These are phyloP conservation scores for Candida smagusa DNA, from an alignment of 1,139 yeast species.

Conservation along the genomic window DNA sequence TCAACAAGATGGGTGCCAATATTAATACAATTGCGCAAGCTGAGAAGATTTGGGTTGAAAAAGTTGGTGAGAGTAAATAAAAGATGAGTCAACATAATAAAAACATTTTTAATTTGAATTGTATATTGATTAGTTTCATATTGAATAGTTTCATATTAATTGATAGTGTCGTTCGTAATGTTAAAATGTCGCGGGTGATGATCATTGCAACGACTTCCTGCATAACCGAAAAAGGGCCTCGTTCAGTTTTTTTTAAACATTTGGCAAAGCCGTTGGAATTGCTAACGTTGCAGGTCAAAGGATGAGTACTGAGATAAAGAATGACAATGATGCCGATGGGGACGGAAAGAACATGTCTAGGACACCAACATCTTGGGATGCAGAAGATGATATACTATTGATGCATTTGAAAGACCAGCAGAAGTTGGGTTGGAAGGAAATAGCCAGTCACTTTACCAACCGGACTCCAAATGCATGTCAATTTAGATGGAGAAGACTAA, in stretches of 20 bases:
- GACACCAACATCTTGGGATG: slow-evolving; percentile 75
- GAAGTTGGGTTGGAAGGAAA: slow-evolving; percentile 76
- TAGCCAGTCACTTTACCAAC: slow-evolving; percentile 61
- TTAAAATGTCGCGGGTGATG: slow-evolving; percentile 3
- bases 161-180: too few species aligned
- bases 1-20: slow-evolving; percentile 96
- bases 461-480: slow-evolving; percentile 80
- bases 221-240: slow-evolving; percentile 1
- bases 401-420: slow-evolving; percentile 70
- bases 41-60: slow-evolving; percentile 69
- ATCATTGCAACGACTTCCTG: slow-evolving; percentile 4
- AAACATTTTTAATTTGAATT: background rate
- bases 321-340: background rate
- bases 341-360: slow-evolving; percentile 22
- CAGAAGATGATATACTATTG: slow-evolving; percentile 64
- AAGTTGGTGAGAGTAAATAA: slow-evolving; percentile 27
- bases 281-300: background rate
- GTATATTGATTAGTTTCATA: background rate
- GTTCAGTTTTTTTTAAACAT: slow-evolving; percentile 3
- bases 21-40: slow-evolving; percentile 87
- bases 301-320: too few species aligned
- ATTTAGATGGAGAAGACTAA: slow-evolving; percentile 73
- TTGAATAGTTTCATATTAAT: too few species aligned
- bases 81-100: background rate
- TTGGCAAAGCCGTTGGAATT: slow-evolving; percentile 1